Base-by-base conservation (phyloP, 768 basidiomycete species). In the Amanita polypyramis region DNA sequence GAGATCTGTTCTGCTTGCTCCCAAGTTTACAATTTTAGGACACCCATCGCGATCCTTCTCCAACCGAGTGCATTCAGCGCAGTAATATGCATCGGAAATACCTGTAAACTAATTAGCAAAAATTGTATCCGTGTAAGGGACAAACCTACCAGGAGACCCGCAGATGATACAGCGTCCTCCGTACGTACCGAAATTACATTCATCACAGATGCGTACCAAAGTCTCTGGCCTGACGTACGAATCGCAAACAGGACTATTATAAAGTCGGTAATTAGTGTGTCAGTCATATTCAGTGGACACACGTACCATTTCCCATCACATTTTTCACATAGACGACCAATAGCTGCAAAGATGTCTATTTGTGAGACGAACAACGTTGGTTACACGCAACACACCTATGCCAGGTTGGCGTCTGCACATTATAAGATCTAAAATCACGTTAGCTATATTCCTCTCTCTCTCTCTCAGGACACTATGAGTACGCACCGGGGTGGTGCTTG, bases 181-280 rank as follows among this genome's bases (percentile, higher is more conserved):
- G 62, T 96, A 96, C 38, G 92, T 95, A 56, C 93, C 90, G 69
- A 98, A 99, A 66, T 98, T 98, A 68, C 96, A 99, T 70, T 99
- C 96, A 63, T 99, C 96, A 65, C 96, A 99, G 56, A 97, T 97
- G 53, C 95, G 80, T 50, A 98, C 96, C 54, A 98, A 76, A 19
- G 95, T 98, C 68, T 95, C 94, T 58, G 96, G 96, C 57, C 96
- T 80, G 53, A 99, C 96, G 68, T 98, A 98, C 49, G 95, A 97
- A 70, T 99, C 95, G 70, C 95, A 99, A 38, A 97, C 90, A 7
- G 95, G 95, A 64, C 95, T 99, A 64, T 95, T 99, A 39, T 23
- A 9, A 45, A 45, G 30, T 37, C 17, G 27, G 37, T 35, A 38
- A 30, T 39, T 27, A 33, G 45, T 41, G 32, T 4, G 10, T 12